Evolutionary conservation across 495 filamentous ascomycete species (phyloP), one percentile per base, ranked within the genome.

Genomic region (Xylaria curta): DNA sequence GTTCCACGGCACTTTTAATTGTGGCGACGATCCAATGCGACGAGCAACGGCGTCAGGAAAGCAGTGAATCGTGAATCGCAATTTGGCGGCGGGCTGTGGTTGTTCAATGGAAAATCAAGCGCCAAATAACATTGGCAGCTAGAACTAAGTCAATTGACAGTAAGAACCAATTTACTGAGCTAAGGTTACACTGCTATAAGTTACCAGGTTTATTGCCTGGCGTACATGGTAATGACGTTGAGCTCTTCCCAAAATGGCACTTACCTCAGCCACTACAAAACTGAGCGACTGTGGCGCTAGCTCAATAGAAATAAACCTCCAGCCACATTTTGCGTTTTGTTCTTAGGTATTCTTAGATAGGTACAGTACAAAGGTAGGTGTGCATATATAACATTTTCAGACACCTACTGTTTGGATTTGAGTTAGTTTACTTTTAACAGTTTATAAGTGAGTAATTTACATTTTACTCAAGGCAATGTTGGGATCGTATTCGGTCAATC

Each of bases 231-330:
- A 49, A 68, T 66, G 63, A 66, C 63, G 63, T 66, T 66, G 63
- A 66, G 31, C 31, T 51, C 31, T 51, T 66, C 60, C 38, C 21
- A 26, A 62, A 54, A 56, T 21, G 31, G 62, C 46, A 71, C 70
- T 47, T 21, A 66, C 38, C 72, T 71, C 60, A 65, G 31, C 61
- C 42, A 64, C 61, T 64, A 28, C 17, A 47, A 12, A 65, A 38
- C 3, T 53, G 46, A 66, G 51, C 44, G 26, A 24, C 47, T 46
- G 44, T 12, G 4, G 46, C 63, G 36, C n/a, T 9, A 33, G 31
- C 58, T 60, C 10, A 51, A 36, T 36, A 2, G 17, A 12, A 31
- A n/a, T n/a, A n/a, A n/a, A 59, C 10, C 8, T 12, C 31, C 19
- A 60, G 58, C 58, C 58, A 62, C 60, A 19, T 2, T 21, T 21